Base-by-base conservation (phyloP, 345 rosid species). In the Mercurialis annua region DNA sequence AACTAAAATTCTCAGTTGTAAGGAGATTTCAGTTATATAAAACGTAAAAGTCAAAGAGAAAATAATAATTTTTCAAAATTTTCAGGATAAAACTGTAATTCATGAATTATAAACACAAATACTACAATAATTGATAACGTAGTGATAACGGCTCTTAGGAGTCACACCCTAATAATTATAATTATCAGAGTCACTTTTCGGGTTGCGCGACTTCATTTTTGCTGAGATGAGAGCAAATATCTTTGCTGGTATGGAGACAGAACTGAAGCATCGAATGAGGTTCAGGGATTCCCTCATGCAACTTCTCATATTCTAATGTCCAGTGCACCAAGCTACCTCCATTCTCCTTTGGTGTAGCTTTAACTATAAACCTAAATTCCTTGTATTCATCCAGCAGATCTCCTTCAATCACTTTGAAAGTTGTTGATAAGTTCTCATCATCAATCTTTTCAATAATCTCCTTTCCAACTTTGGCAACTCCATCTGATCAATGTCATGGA, bases 391-490 rank as follows among this genome's bases (percentile, higher is more conserved):
- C 75, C 71, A 74, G 16, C 23, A 83, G 59, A 40, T 78, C 81
- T n/a, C 86, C 84, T 51, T 76, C 81, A 2, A 76, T 71, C 58
- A 78, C 65, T 59, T 43, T 76, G 68, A 65, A 83, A 1, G 71
- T 81, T 40, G 72, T 67, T 5, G 69, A 78, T 11, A 65, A 42
- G 17, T 81, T 81, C 18, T 1, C 77, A 16, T 64, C 63, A 38
- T 81, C 85, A 36, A 83, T 70, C 5, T 61, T 68, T 48, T 80
- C 86, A 15, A 82, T 48, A 3, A 67, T 17, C 74, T 76, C 77
- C 71, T 83, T 83, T 2, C 74, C 67, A 11, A 17, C 47, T 51
- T 72, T 67, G 1, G 6, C 6, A 10, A 8, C 43, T 29, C 73
- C 73, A 59, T 60, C 62, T 57, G 29, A 30, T 7, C 10, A 34